phyloP scores from a whole-genome alignment of 23 red algal species.

The Gracilaria vermiculophylla region DNA sequence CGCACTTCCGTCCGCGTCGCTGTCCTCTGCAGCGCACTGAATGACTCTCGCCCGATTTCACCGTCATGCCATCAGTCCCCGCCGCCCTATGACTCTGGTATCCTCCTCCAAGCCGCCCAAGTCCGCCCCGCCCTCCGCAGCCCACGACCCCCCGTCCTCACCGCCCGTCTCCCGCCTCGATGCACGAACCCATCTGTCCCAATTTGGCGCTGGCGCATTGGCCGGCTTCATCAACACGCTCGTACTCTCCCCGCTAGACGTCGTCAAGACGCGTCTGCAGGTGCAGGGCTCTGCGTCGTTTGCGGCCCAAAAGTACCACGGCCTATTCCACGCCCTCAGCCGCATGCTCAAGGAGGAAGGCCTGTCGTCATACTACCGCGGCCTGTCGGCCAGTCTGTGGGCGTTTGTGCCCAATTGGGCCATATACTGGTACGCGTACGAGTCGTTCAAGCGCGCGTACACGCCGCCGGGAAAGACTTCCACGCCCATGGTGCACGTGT shows the following conservation, averaged over 20 bases:
- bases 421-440: constrained; percentile 92
- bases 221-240: constrained; percentile 91
- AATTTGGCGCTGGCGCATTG: constrained; percentile 76
- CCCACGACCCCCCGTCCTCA: neutral
- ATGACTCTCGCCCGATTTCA: neutral
- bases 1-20: neutral
- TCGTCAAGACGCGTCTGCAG: constrained; percentile 93
- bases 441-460: constrained; percentile 70
- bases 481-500: constrained; percentile 52
- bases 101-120: neutral
- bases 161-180: neutral
- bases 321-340: constrained; percentile 66
- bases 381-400: constrained; percentile 80
- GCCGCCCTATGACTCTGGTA: constrained; percentile 21
- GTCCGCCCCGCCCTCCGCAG: neutral
- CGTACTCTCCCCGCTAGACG: constrained; percentile 90
- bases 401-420: constrained; percentile 99
- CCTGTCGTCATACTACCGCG: constrained; percentile 70
- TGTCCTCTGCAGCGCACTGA: neutral
- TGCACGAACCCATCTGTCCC: constrained; percentile 38
- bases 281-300: constrained; percentile 69
- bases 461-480: constrained; percentile 6
- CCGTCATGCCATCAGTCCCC: constrained; percentile 30
- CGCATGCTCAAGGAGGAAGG: constrained; percentile 78
- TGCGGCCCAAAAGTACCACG: constrained; percentile 33